Evolutionary conservation across 306 rosid species (phyloP).

Genomic region (Senna siamea): DNA sequence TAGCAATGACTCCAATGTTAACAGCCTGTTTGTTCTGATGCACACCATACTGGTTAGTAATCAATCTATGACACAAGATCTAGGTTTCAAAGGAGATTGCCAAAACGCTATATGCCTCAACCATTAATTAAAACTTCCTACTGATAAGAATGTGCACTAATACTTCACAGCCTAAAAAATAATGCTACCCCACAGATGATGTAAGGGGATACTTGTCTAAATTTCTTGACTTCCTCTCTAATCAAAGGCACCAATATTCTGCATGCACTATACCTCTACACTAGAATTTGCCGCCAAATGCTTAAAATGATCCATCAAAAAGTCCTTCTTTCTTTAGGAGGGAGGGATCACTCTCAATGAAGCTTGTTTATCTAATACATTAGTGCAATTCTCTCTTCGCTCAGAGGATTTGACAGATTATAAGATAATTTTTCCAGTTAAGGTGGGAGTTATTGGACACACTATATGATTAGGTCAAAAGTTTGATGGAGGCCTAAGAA

Average conservation of each 20-base stretch:
- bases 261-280: not conserved
- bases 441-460: not conserved
- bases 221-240: not conserved
- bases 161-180: not conserved
- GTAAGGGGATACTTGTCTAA: not conserved
- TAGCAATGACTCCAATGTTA: not conserved
- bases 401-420: not conserved
- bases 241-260: not conserved
- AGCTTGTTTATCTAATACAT: not conserved
- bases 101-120: not conserved
- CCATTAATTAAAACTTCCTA: not conserved
- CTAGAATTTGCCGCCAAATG: not conserved
- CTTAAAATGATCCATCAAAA: not conserved
- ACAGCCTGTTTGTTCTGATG: not conserved
- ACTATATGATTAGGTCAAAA: not conserved
- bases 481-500: not conserved
- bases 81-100: conserved; percentile 4
- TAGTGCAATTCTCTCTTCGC: not conserved
- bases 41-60: not conserved
- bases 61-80: not conserved
- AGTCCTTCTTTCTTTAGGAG: not conserved
- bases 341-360: not conserved
- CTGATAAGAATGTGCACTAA: not conserved
- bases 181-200: not conserved
- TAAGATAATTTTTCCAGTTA: not conserved